Evolutionary conservation across 768 basidiomycete genomes (phyloP), one percentile per base, ranked within the genome.

Genomic region (Psilocybe subaeruginosa): DNA sequence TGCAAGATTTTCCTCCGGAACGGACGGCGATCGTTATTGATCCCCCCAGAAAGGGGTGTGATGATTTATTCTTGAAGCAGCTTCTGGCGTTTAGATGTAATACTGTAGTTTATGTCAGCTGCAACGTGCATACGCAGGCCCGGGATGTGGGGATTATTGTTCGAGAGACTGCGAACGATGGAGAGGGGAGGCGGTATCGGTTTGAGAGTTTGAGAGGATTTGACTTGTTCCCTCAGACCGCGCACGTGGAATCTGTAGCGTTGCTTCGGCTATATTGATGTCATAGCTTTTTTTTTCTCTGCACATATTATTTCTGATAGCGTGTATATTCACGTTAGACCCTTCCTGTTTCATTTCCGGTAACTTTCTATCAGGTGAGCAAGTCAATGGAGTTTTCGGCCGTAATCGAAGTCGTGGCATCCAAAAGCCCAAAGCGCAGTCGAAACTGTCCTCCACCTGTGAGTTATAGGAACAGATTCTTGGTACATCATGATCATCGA

Each of bases 171-270:
- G 76, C 71, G 57, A 76, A 65, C 50, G 76, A 73, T 50, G 77
- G 64, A 45, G 77, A 66, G 59, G 72, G 70, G 67, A 77, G 73
- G 67, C 78, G 76, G 67, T 99, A 97, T 75, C 80, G 84, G 63
- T 67, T 99, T 68, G 92, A 95, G 76, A 92, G 88, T 67, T 66
- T 97, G 68, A 75, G 91, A 62, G 96, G 95, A 37, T 93, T 97
- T 66, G 97, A 99, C 78, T 71, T 99, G 57, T 99, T 99, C 78
- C 94, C 97, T 7, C 95, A 98, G 80, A 97, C 95, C 27, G 91
- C 92, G 11, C 96, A 98, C 79, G 93, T 97, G 8, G 95, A 98
- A 76, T 85, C 85, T 58, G 87, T 93, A 11, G 89, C 89, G 5
- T 81, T 92, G 30, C 75, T 93, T 67, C 78, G 85, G 64, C 74